Evolutionary conservation across 2,329 filamentous ascomycete genomes (phyloP), one percentile per base, ranked within the genome.

Genomic region (Calonectria honghensis): DNA sequence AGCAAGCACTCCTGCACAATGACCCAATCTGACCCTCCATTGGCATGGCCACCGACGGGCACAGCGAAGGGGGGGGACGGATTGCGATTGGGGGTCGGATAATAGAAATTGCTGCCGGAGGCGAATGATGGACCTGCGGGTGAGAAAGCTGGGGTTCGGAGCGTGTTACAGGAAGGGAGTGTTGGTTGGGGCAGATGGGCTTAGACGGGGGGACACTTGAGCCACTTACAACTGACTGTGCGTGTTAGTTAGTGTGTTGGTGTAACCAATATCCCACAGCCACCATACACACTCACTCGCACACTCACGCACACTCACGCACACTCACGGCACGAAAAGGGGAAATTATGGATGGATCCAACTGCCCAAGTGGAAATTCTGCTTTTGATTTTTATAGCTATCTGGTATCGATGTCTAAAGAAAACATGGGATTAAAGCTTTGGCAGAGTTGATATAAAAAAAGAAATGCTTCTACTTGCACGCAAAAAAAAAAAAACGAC

Each of bases 391-490:
- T 37, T 37, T 59, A 37, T 35, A 61, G 39, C n/a, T 16, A 61
- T 61, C 20, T 39, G n/a, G 32, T 27, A 16, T 24, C 10, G 32
- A 27, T 27, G 35, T 27, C 27, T 24, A 16, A 16, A 24, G 35
- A 35, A 24, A 27, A 39, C 52, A 35, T 57, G 35, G 7, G 35
- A 61, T 61, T 61, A 61, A 27, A 35, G n/a, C 57, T 24, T 27
- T 61, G 57, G 32, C 37, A 39, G 57, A 61, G 24, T 61, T 37
- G 20, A 57, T 35, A n/a, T 54, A 31, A 54, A 54, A 54, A 31
- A 18, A 31, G 6, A 18, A 54, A 20, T 20, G 11, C 27, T 54
- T 54, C 51, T 54, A 20, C 27, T 54, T 31, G 51, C 20, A 24
- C 29, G 27, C 51, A 32, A 18, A 52, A 29, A 29, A 52, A 48